Evolutionary conservation across 106 monocot species (phyloP), one percentile per base, ranked within the genome.

Genomic region (Dendrobium officinale): DNA sequence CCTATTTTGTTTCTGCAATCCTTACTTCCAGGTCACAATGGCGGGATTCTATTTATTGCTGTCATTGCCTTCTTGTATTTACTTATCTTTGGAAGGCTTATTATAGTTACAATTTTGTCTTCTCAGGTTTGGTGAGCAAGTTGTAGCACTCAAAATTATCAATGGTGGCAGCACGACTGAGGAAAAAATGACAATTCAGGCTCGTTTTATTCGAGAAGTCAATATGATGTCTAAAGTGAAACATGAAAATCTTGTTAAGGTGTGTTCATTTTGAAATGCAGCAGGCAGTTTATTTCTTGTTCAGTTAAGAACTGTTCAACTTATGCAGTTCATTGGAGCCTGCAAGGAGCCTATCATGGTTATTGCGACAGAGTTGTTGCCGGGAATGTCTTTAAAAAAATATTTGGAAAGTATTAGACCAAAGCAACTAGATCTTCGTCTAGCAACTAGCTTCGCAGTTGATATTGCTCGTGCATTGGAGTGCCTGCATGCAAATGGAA

Each of bases 291-390:
- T 41, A 18, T 44, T 44, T 75, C 26, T 8, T 58, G 18, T 44
- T 61, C 22, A 56, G 33, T 56, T 59, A 40, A 81, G n/a, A 59
- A 17, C 40, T 18, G 31, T 6, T 26, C 61, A 26, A 2, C 1
- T 80, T 37, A 47, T 89, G 78, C 79, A 99, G 98, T 99, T 99
- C 72, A 88, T 99, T 91, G 98, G 98, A 86, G 98, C 98, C 79
- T 99, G 98, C 86, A 92, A 95, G 88, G 89, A 99, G 33, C 91
- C 98, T 79, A 55, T 91, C 72, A 99, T 99, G 98, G 98, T 99
- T 59, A 95, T 99, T 87, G 93, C 85, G 33, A 88, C 92, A 22
- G 95, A 99, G 85, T 70, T 99, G 66, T 77, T 99, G 49, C 92
- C 91, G 41, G 98, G 98, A 66, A 95, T 88, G 91, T 93, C 98